Evolutionary conservation across 192 early-diverging fungal species (phyloP).

Genomic region (Kappamyces sp.): DNA sequence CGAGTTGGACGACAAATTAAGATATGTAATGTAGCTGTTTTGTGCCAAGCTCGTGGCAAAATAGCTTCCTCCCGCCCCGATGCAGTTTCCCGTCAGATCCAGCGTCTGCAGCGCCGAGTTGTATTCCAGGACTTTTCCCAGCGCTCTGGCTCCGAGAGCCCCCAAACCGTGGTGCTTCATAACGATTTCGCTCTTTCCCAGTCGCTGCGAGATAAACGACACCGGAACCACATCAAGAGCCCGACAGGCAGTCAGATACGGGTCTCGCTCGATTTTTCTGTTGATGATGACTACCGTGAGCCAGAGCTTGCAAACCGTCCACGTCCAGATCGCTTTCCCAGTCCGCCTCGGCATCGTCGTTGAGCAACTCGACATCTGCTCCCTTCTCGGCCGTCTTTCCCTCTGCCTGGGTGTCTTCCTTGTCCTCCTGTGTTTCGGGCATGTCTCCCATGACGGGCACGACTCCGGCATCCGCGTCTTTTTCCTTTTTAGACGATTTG

Average conservation of each 20-base stretch:
- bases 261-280: slow-evolving; percentile 27
- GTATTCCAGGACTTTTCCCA: slow-evolving; percentile 39
- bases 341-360: slow-evolving; percentile 11
- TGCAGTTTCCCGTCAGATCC: slow-evolving; percentile 40
- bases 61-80: slow-evolving; percentile 37
- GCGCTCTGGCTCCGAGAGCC: slow-evolving; percentile 38
- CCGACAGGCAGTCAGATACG: slow-evolving; percentile 38
- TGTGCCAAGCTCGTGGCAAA: slow-evolving; percentile 33
- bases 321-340: slow-evolving; percentile 15
- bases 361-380: neutral
- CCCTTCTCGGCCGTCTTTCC: neutral
- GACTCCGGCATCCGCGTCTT: neutral
- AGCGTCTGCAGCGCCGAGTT: slow-evolving; percentile 30
- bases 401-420: neutral
- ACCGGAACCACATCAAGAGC: slow-evolving; percentile 42
- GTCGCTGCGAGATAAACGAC: slow-evolving; percentile 24
- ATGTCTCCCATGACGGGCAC: neutral
- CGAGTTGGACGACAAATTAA: slow-evolving; percentile 40
- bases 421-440: neutral
- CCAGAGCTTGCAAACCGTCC: neutral
- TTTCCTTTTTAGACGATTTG: slow-evolving; percentile 4
- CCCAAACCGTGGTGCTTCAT: slow-evolving; percentile 47
- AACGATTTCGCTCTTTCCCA: slow-evolving; percentile 26
- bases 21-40: slow-evolving; percentile 27
- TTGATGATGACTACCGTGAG: slow-evolving; percentile 21